phyloP scores from a whole-genome alignment of 1,139 yeast genomes.

The Suhomyces choctaworum region DNA sequence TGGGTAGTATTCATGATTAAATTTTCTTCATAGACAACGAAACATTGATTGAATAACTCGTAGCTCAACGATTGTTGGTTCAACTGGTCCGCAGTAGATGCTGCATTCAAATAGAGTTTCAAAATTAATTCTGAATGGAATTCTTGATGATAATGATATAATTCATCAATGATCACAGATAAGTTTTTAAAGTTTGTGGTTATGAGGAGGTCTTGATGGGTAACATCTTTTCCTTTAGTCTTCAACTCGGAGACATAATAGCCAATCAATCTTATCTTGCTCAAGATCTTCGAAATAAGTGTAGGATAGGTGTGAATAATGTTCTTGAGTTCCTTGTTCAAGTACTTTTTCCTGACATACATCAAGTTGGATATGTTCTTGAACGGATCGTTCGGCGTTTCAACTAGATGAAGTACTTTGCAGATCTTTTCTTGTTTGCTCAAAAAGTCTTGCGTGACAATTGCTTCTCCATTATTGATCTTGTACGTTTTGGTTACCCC shows the following conservation, averaged over 20 bases:
- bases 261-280: slow-evolving; percentile 57
- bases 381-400: slow-evolving; percentile 46
- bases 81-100: slow-evolving; percentile 76
- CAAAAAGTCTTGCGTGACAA: slow-evolving; percentile 40
- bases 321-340: slow-evolving; percentile 55
- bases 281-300: slow-evolving; percentile 59
- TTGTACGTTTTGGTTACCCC: slow-evolving; percentile 39
- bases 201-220: slow-evolving; percentile 33
- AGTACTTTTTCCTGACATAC: slow-evolving; percentile 53
- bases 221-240: slow-evolving; percentile 17
- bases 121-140: slow-evolving; percentile 49
- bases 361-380: slow-evolving; percentile 58
- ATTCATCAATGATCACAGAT: slow-evolving; percentile 69
- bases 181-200: slow-evolving; percentile 67
- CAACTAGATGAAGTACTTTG: slow-evolving; percentile 64
- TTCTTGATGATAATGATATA: slow-evolving; percentile 54
- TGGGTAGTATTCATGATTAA: slow-evolving; percentile 27
- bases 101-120: slow-evolving; percentile 55
- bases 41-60: slow-evolving; percentile 87
- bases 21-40: slow-evolving; percentile 83
- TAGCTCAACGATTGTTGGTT: slow-evolving; percentile 58
- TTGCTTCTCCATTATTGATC: slow-evolving; percentile 33
- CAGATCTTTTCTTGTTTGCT: slow-evolving; percentile 70
- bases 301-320: slow-evolving; percentile 74
- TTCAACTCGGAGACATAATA: slow-evolving; percentile 22